Evolutionary conservation across 2,329 filamentous ascomycete genomes (phyloP).

Genomic region (Phoma sp.): DNA sequence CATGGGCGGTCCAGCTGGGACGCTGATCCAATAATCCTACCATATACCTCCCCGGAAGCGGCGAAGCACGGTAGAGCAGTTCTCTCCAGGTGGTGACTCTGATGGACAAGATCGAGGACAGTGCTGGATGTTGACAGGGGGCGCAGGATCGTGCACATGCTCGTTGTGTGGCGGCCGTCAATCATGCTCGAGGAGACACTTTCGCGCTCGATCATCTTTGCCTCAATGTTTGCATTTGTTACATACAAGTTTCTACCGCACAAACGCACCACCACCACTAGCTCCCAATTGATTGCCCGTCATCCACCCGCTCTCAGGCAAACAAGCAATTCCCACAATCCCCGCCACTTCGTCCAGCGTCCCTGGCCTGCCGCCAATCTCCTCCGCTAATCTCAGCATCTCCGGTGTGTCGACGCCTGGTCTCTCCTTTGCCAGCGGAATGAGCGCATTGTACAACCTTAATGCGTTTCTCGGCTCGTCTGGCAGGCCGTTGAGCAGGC

Average conservation of each 20-base stretch:
- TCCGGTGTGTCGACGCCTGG: constrained; percentile 51
- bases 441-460: constrained; percentile 20
- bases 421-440: constrained; percentile 20
- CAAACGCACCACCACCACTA: constrained; percentile 74
- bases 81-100: too few relatives aligned
- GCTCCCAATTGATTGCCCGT: constrained; percentile 78
- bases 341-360: constrained; percentile 73
- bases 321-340: constrained; percentile 74
- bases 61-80: too few relatives aligned
- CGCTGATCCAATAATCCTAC: too few relatives aligned
- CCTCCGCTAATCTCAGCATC: constrained; percentile 62
- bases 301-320: constrained; percentile 71
- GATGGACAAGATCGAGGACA: too few relatives aligned
- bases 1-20: too few relatives aligned
- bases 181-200: too few relatives aligned
- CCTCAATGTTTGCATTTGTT: too few relatives aligned
- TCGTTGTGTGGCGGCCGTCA: too few relatives aligned
- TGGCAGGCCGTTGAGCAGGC: constrained; percentile 18
- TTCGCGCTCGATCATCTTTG: too few relatives aligned
- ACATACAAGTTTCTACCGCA: constrained; percentile 1
- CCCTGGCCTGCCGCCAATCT: constrained; percentile 58
- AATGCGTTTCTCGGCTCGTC: constrained; percentile 20
- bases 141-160: too few relatives aligned
- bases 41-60: too few relatives aligned
- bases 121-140: too few relatives aligned